Evolutionary conservation across 345 rosid species (phyloP).

Genomic region (Gossypium stocksii): DNA sequence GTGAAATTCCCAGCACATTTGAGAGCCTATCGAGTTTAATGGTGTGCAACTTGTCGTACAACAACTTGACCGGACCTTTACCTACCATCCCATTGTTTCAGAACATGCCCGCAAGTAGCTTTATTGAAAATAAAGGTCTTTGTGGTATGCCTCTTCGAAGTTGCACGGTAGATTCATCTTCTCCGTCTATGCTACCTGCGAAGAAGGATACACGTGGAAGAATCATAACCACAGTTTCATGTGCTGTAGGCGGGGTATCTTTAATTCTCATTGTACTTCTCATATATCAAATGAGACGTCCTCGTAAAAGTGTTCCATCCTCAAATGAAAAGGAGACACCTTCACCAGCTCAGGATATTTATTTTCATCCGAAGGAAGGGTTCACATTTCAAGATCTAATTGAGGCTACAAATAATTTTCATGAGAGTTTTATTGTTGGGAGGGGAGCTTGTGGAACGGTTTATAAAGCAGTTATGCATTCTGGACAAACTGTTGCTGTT

Average conservation of each 20-base stretch:
- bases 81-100: slow-evolving; percentile 55
- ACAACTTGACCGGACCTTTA: slow-evolving; percentile 66
- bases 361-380: slow-evolving; percentile 77
- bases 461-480: slow-evolving; percentile 70
- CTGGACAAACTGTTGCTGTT: slow-evolving; percentile 70
- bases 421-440: slow-evolving; percentile 76
- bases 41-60: slow-evolving; percentile 88
- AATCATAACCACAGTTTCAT: slow-evolving; percentile 50
- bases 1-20: slow-evolving; percentile 66
- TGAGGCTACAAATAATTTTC: slow-evolving; percentile 71
- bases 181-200: slow-evolving; percentile 26
- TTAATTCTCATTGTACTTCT: slow-evolving; percentile 60
- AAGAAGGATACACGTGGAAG: slow-evolving; percentile 41
- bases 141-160: slow-evolving; percentile 63
- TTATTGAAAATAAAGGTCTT: slow-evolving; percentile 65
- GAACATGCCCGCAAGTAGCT: slow-evolving; percentile 57
- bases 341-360: slow-evolving; percentile 52
- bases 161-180: slow-evolving; percentile 45
- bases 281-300: slow-evolving; percentile 57
- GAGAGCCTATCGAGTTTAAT: slow-evolving; percentile 65
- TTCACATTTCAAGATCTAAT: slow-evolving; percentile 82
- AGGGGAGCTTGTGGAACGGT: slow-evolving; percentile 95
- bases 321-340: slow-evolving; percentile 43
- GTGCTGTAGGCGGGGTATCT: slow-evolving; percentile 68
- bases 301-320: slow-evolving; percentile 37